Percentiles rank a stretch among this genome's conserved stretches.
Evolutionary conservation across 352 stramenopile genomes (phyloP).

Genomic region (Synura sp.): DNA sequence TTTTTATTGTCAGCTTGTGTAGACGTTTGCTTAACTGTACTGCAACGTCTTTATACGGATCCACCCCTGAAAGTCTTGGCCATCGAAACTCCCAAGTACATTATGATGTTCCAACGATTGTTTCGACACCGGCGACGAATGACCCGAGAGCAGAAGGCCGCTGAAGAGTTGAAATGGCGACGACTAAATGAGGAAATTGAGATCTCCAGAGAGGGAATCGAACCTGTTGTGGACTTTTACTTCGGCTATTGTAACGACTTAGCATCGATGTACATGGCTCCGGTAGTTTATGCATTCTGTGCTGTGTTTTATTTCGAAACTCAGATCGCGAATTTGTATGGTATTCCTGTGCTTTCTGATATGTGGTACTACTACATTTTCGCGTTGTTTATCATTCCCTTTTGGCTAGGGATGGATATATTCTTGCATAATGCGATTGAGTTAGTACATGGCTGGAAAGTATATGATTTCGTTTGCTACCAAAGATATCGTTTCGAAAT

Average conservation of each 20-base stretch:
- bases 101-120: constrained; percentile 69
- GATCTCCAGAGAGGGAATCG: constrained; percentile 79
- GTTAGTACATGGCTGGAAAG: constrained; percentile 89
- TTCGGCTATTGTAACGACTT: constrained; percentile 81
- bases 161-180: constrained; percentile 81
- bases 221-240: constrained; percentile 82
- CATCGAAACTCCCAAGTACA: constrained; percentile 81
- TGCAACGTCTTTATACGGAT: constrained; percentile 88
- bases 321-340: constrained; percentile 81
- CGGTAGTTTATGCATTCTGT: constrained; percentile 42
- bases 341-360: constrained; percentile 55
- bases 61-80: constrained; percentile 67
- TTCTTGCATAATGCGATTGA: constrained; percentile 93
- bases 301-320: constrained; percentile 73
- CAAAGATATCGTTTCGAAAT: constrained; percentile 89
- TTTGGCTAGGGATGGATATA: constrained; percentile 81
- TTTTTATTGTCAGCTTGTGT: constrained; percentile 87
- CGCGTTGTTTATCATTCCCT: constrained; percentile 87
- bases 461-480: constrained; percentile 95
- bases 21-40: constrained; percentile 78
- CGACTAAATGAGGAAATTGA: constrained; percentile 90
- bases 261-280: constrained; percentile 37
- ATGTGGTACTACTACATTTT: constrained; percentile 91
- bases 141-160: constrained; percentile 81
- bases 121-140: constrained; percentile 69